A percentile compares a stretch with the other conserved stretches of the same genome.
Conservation (phyloP, 2,329 filamentous ascomycete genomes). For the Aspergillus uvarum region DNA sequence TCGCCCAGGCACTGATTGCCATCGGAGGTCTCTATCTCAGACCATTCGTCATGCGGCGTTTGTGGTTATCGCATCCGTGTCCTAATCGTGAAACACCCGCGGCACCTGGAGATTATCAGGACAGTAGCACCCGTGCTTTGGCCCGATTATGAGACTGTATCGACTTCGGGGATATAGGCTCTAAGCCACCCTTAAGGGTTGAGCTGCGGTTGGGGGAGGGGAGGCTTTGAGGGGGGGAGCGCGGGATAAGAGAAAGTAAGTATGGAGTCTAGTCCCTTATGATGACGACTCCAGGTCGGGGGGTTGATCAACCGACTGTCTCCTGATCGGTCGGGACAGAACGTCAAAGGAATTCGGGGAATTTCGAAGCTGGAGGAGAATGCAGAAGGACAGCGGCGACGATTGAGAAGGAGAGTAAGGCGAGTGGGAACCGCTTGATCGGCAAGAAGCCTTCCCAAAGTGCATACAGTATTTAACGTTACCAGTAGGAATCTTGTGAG, state of each 20-base stretch:
- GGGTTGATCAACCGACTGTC: conserved; percentile 2
- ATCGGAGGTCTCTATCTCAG: conserved; percentile 36
- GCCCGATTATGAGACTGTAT: not conserved
- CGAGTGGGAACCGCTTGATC: conserved; percentile 1
- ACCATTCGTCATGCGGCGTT: conserved; percentile 38
- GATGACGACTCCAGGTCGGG: conserved; percentile 8
- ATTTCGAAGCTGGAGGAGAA: not conserved
- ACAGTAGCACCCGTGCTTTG: not conserved
- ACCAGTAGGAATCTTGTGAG: not conserved
- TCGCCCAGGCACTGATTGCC: conserved; percentile 36
- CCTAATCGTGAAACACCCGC: conserved; percentile 11
- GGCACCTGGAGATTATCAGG: not conserved
- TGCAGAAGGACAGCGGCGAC: not conserved
- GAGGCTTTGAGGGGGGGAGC: not conserved
- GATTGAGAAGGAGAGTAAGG: not conserved
- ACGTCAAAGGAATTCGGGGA: not conserved
- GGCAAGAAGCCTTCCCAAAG: conserved; percentile 3
- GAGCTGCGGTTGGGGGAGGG: not conserved
- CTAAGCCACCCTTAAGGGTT: not conserved
- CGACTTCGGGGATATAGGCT: not conserved
- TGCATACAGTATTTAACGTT: too few species aligned
- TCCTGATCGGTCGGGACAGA: not conserved
- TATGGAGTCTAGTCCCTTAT: conserved; percentile 8
- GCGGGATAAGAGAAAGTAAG: conserved; percentile 8
- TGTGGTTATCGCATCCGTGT: conserved; percentile 26